Evolutionary conservation across 2,329 filamentous ascomycete genomes (phyloP).

Genomic region (Cladophialophora yegresii): DNA sequence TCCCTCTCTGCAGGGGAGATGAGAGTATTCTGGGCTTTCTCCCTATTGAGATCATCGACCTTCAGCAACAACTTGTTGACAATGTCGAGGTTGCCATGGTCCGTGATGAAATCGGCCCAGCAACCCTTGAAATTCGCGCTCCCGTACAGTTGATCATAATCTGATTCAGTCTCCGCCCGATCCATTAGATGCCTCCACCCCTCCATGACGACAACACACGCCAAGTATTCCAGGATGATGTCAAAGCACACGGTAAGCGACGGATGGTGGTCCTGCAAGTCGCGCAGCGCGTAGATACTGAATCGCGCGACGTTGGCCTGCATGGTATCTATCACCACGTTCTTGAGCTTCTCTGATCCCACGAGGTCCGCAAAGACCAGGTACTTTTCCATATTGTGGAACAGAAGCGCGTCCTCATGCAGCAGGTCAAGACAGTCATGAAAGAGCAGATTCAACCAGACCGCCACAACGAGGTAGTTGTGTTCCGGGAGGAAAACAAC

Average conservation of each 20-base stretch:
- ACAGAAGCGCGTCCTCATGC: background rate
- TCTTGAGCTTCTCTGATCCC: constrained; percentile 15
- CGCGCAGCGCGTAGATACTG: background rate
- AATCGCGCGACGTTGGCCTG: constrained; percentile 1
- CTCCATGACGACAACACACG: constrained; percentile 8
- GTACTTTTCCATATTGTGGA: constrained; percentile 1
- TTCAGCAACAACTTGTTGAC: constrained; percentile 5
- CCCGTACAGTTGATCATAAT: background rate
- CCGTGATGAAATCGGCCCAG: background rate
- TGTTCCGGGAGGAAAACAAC: constrained; percentile 9
- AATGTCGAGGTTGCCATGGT: background rate
- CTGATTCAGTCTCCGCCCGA: background rate
- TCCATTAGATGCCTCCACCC: constrained; percentile 8
- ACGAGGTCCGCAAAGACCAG: constrained; percentile 17
- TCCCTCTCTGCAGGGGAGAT: constrained; percentile 5
- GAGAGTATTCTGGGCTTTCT: constrained; percentile 1
- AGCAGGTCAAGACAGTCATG: background rate
- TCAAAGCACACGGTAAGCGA: constrained; percentile 1
- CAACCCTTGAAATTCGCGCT: too few relatives aligned
- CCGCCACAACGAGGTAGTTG: constrained; percentile 9
- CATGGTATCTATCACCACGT: constrained; percentile 18
- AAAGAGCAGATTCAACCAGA: constrained; percentile 19
- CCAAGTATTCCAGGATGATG: constrained; percentile 16
- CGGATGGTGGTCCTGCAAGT: background rate
- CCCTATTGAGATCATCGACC: constrained; percentile 7